Evolutionary conservation across 2,329 filamentous ascomycete species (phyloP).

Genomic region (Cladosporium oxysporum): DNA sequence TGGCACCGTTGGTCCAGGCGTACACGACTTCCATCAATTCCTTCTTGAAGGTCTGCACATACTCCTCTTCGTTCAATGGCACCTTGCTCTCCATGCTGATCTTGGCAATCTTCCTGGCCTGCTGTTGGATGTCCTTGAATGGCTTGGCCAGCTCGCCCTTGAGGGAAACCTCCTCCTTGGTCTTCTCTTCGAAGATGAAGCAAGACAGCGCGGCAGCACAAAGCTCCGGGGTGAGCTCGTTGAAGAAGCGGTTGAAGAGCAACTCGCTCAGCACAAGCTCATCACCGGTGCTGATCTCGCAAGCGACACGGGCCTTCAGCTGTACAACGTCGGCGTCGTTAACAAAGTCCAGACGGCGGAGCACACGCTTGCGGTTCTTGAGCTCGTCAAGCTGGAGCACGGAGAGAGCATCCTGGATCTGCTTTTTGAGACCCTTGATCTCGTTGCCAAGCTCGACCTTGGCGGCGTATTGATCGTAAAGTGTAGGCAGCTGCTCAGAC

Average conservation of each 20-base stretch:
- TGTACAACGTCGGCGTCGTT: slow-evolving; percentile 94
- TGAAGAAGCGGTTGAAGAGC: slow-evolving; percentile 97
- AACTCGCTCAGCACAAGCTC: slow-evolving; percentile 91
- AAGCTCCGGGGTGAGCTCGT: slow-evolving; percentile 85
- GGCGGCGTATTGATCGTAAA: slow-evolving; percentile 82
- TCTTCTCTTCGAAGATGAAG: slow-evolving; percentile 98
- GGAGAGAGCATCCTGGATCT: slow-evolving; percentile 79
- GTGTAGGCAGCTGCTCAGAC: slow-evolving; percentile 76
- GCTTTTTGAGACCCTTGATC: slow-evolving; percentile 86
- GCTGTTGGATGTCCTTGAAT: slow-evolving; percentile 80
- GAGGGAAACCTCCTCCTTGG: slow-evolving; percentile 69
- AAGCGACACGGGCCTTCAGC: slow-evolving; percentile 94
- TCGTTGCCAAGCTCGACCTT: slow-evolving; percentile 76
- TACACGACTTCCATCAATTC: slow-evolving; percentile 97
- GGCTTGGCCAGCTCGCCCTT: slow-evolving; percentile 86
- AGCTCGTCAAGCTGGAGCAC: slow-evolving; percentile 94
- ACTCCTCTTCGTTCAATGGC: slow-evolving; percentile 91
- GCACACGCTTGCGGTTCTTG: slow-evolving; percentile 91
- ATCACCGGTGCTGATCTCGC: slow-evolving; percentile 95
- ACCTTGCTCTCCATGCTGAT: slow-evolving; percentile 94
- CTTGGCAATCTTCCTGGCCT: slow-evolving; percentile 87
- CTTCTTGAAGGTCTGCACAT: slow-evolving; percentile 84
- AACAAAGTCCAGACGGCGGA: slow-evolving; percentile 92
- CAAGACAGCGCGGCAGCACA: slow-evolving; percentile 84
- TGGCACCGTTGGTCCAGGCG: slow-evolving; percentile 84